These are phyloP conservation scores for Leccinum obscurum DNA, from an alignment of 768 basidiomycete genomes.

Conservation along the genomic window DNA sequence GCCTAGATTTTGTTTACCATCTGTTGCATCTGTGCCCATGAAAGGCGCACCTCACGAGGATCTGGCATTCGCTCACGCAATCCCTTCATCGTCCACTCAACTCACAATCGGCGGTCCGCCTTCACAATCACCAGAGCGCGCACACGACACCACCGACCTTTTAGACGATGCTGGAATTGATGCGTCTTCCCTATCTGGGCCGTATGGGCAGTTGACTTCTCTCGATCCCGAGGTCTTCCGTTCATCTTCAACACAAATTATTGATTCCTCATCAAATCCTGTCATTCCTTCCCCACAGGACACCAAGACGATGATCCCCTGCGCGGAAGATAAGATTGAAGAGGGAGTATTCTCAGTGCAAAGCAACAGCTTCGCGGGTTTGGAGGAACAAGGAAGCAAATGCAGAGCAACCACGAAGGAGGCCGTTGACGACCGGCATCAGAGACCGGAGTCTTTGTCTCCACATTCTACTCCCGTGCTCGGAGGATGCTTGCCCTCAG, in stretches of 20 bases:
- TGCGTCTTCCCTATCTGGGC: background rate
- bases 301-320: background rate
- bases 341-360: background rate
- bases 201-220: slow-evolving; percentile 6
- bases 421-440: slow-evolving; percentile 23
- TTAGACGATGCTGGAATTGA: slow-evolving; percentile 7
- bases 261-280: slow-evolving; percentile 4
- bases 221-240: background rate
- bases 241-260: slow-evolving; percentile 4
- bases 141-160: slow-evolving; percentile 9
- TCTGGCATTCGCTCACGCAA: slow-evolving; percentile 4
- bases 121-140: slow-evolving; percentile 22
- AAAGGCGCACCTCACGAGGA: slow-evolving; percentile 1
- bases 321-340: background rate
- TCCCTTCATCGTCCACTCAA: slow-evolving; percentile 11
- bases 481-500: slow-evolving; percentile 33
- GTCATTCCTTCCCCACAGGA: background rate
- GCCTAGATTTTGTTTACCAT: slow-evolving; percentile 43
- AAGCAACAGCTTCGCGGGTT: background rate
- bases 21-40: slow-evolving; percentile 14
- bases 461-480: slow-evolving; percentile 52
- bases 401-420: slow-evolving; percentile 35
- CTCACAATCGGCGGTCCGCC: slow-evolving; percentile 24
- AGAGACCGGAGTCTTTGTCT: slow-evolving; percentile 59
- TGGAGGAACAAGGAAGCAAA: slow-evolving; percentile 21